Evolutionary conservation across 176 grass and related monocot genomes (phyloP), one percentile per base, ranked within the genome.

Genomic region (Musa schizocarpa): DNA sequence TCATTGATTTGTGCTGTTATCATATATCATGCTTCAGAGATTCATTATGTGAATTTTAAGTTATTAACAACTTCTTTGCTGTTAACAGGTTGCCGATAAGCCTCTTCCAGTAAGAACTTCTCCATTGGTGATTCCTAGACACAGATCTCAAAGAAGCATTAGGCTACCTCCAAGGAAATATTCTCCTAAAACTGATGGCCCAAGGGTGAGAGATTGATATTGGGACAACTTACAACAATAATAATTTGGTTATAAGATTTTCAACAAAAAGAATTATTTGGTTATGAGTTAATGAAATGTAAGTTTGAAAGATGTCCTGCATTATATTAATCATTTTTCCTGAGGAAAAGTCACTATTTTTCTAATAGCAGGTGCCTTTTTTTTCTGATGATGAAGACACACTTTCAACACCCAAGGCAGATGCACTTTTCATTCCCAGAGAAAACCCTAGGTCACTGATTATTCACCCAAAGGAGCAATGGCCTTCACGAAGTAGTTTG

Each of bases 371-470:
- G 94, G 79, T 93, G 56, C 88, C 94, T 23, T 98, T 90, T 65
- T 98, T 85, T 85, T 73, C 66, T 76, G 84, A 98, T 82, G 90
- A 93, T 68, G 90, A 92, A 87, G 77, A 43, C 34, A 43, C 85
- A 53, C 69, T 86, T 11, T 80, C 82, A 71, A 93, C 84, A 66
- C 90, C 94, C 73, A 98, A 98, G 84, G 94, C 94, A 7, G 84
- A 98, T 84, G 94, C 88, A 25, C 87, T 93, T 85, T 87, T 90
- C 82, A 85, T 93, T 64, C 94, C 90, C 50, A 98, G 94, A 81
- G 94, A 98, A 80, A 98, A 98, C 74, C 94, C 94, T 9, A 91
- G 94, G 76, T 82, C 83, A 74, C 78, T 98, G 77, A 84, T 98
- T 77, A 87, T 98, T 73, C 90, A 69, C 85, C 94, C 82, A 61